Conservation (phyloP, 495 filamentous ascomycete species). For the Podospora pseudopauciseta region DNA sequence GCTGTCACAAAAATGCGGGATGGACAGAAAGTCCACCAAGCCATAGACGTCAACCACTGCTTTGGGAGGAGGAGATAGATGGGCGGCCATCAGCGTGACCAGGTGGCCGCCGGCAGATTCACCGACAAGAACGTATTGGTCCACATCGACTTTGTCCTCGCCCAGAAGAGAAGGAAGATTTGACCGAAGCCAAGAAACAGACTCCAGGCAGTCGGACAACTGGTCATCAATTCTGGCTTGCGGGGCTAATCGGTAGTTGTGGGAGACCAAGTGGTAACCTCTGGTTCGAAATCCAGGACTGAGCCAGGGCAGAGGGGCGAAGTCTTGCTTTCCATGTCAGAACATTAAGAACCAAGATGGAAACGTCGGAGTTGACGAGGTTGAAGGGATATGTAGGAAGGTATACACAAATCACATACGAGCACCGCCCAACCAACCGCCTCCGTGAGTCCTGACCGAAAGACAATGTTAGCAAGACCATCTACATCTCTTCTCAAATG, state of each 20-base stretch:
- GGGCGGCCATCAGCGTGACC: slow-evolving; percentile 23
- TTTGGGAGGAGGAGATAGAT: slow-evolving; percentile 13
- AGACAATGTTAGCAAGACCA: not conserved
- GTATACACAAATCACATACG: slow-evolving; percentile 12
- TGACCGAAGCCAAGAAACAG: slow-evolving; percentile 24
- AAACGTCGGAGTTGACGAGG: not conserved
- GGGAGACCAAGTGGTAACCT: slow-evolving; percentile 31
- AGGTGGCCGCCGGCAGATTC: slow-evolving; percentile 31
- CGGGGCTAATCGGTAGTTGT: slow-evolving; percentile 33
- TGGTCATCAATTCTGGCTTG: slow-evolving; percentile 27
- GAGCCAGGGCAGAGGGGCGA: slow-evolving; percentile 25
- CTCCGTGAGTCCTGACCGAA: slow-evolving; percentile 27
- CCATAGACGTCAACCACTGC: slow-evolving; percentile 30
- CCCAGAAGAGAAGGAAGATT: slow-evolving; percentile 25
- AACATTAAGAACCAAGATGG: not conserved
- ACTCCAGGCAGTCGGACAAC: slow-evolving; percentile 26
- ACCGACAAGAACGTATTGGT: slow-evolving; percentile 28
- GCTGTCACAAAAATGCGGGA: slow-evolving; percentile 9
- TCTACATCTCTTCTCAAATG: not conserved
- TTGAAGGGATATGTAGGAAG: not conserved
- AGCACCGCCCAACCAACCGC: slow-evolving; percentile 27
- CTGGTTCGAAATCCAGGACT: slow-evolving; percentile 22
- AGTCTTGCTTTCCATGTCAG: slow-evolving; percentile 10
- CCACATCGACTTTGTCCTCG: slow-evolving; percentile 23
- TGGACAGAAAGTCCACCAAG: slow-evolving; percentile 19